A percentile compares a stretch with the other conserved stretches of the same genome.
Conservation (phyloP, 805 yeast genomes). For the Ogataea dorogensis region DNA sequence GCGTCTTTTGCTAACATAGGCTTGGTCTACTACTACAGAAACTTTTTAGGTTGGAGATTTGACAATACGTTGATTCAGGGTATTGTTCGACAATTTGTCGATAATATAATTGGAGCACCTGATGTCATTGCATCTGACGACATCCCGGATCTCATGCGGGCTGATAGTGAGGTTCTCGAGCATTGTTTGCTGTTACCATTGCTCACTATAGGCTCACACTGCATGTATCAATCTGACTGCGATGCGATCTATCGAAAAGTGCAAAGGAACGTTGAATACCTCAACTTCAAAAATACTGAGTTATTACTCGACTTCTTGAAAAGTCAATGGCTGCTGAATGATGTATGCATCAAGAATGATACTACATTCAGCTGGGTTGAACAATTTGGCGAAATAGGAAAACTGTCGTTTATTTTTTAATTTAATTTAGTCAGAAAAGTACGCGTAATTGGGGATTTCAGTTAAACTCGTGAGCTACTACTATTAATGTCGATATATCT, state of each 20-base stretch:
- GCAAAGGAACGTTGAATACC: conserved; percentile 13
- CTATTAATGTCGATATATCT: background rate
- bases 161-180: conserved; percentile 16
- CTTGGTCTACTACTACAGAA: conserved; percentile 24
- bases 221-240: conserved; percentile 15
- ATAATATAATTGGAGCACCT: background rate
- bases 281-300: conserved; percentile 26
- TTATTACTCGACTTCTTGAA: conserved; percentile 18
- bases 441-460: no score
- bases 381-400: conserved; percentile 19
- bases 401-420: conserved; percentile 20
- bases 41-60: conserved; percentile 10
- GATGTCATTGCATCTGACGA: no score
- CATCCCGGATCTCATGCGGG: no score
- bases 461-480: no score
- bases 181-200: conserved; percentile 31
- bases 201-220: conserved; percentile 27
- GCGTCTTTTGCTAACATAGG: conserved; percentile 27
- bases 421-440: background rate
- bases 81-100: conserved; percentile 17
- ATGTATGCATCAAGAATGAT: background rate
- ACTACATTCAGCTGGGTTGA: conserved; percentile 16
- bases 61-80: conserved; percentile 17
- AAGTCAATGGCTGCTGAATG: conserved; percentile 18
- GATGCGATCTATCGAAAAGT: conserved; percentile 14